These are phyloP conservation scores for Xylaria sp. DNA, from an alignment of 2,329 filamentous ascomycete species.

Conservation along the genomic window DNA sequence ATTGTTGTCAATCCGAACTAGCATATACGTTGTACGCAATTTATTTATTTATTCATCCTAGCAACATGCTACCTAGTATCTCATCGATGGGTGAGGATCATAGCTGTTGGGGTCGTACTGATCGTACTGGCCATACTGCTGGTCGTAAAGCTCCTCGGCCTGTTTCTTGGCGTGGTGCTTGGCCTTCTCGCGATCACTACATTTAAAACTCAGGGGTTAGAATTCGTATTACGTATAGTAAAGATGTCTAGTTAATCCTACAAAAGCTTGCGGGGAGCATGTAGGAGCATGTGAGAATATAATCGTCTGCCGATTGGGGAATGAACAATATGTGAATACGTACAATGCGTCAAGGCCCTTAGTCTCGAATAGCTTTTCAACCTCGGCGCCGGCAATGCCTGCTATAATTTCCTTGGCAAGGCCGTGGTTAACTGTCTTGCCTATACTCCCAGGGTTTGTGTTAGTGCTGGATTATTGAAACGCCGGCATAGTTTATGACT, in stretches of 20 bases:
- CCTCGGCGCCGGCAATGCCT: conserved; percentile 76
- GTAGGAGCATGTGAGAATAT: background rate
- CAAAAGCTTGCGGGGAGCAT: background rate
- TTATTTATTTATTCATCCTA: background rate
- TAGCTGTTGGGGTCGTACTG: conserved; percentile 61
- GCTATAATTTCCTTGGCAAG: conserved; percentile 83
- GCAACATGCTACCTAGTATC: conserved; percentile 22
- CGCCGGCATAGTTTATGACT: no score
- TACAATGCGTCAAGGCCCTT: conserved; percentile 68
- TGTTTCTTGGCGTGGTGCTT: conserved; percentile 68
- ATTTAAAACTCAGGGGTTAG: background rate
- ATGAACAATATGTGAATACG: background rate
- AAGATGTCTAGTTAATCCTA: background rate
- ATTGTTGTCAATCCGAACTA: background rate
- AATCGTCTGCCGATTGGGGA: background rate
- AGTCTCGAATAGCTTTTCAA: conserved; percentile 79
- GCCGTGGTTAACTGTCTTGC: conserved; percentile 75
- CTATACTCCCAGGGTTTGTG: conserved; percentile 50
- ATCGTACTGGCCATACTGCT: conserved; percentile 65
- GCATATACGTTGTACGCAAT: background rate
- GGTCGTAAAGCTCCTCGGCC: conserved; percentile 68
- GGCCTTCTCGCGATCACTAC: conserved; percentile 63
- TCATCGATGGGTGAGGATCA: conserved; percentile 27
- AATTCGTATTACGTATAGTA: background rate
- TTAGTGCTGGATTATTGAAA: conserved; percentile 6